Base-by-base conservation (phyloP, 805 yeast genomes). In the Candida methanosorbosa region DNA sequence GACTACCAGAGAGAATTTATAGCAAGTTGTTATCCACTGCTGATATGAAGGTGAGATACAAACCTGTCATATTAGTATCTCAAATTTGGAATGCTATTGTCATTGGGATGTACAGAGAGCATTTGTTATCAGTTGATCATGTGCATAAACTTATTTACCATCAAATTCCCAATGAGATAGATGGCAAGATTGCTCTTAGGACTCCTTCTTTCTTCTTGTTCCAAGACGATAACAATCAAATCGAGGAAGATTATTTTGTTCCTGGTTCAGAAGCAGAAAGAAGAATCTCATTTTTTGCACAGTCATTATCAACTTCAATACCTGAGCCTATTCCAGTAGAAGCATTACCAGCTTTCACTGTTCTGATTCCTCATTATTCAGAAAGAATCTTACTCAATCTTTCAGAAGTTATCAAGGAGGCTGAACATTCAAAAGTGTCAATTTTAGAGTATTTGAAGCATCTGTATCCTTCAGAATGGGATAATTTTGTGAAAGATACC, bases 381-480 rank as follows among this genome's bases (percentile, higher is more conserved):
- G 78, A 72, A 38, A 68, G 66, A 41, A 66, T 72, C 16, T 44
- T 72, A 2, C 41, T 71, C 7, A 54, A 61, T 15, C 46, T 70
- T 35, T 61, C 52, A 38, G 76, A 72, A 34, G 60, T 70, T 2
- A 66, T 72, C 24, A 65, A 57, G 36, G 75, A 69, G 33, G 65
- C 61, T 33, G 50, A 57, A 13, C 52, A 57, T 17, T 68, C 75
- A 2, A 69, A 65, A 40, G 50, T 71, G 2, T 63, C 95, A 0
- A 56, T 83, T n/a, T 60, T 86, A 24, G 95, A 86, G 45, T 86
- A 86, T 49, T 63, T 86, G 45, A 83, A 84, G 46, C 71, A 72
- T 35, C 63, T 85, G 35, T 76, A 80, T 49, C 78, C 81, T 0
- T 59, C 64, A 9, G 95, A 87, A 44, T 86, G 96, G 96, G 73